phyloP scores from a whole-genome alignment of 202 grass and related monocot genomes.

The Saccharum hybrid region DNA sequence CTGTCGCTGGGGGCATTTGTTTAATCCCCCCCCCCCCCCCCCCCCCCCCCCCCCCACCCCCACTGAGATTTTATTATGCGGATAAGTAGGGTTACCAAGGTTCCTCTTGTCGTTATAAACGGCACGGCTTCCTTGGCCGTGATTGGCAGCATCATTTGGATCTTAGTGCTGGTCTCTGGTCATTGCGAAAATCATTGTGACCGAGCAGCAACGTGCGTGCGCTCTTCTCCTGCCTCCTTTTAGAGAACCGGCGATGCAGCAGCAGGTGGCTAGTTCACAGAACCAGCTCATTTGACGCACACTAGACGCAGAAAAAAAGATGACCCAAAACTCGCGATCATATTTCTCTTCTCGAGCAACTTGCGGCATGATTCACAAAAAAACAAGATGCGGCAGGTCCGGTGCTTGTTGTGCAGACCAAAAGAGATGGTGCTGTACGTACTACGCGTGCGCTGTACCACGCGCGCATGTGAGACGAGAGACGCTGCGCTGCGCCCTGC shows the following conservation, averaged over 20 bases:
- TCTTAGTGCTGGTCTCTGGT: background rate
- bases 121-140: constrained; percentile 29
- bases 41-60: no score
- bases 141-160: constrained; percentile 44
- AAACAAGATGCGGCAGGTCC: background rate
- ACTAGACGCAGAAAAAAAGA: background rate
- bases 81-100: constrained; percentile 35
- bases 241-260: constrained; percentile 17
- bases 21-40: no score
- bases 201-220: constrained; percentile 10
- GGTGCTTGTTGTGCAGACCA: background rate
- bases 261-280: background rate
- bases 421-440: constrained; percentile 6
- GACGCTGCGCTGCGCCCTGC: constrained; percentile 11
- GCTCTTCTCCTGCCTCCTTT: constrained; percentile 25
- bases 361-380: background rate
- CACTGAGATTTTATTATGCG: constrained; percentile 39
- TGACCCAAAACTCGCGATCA: background rate
- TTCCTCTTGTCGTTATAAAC: constrained; percentile 36
- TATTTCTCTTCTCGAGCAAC: no score
- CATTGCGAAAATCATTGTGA: constrained; percentile 36
- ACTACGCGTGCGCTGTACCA: constrained; percentile 22
- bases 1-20: constrained; percentile 52
- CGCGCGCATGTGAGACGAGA: constrained; percentile 28
- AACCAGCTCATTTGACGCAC: background rate